Evolutionary conservation across 176 grass and related monocot species (phyloP), one percentile per base, ranked within the genome.

Genomic region (Secale cereale): DNA sequence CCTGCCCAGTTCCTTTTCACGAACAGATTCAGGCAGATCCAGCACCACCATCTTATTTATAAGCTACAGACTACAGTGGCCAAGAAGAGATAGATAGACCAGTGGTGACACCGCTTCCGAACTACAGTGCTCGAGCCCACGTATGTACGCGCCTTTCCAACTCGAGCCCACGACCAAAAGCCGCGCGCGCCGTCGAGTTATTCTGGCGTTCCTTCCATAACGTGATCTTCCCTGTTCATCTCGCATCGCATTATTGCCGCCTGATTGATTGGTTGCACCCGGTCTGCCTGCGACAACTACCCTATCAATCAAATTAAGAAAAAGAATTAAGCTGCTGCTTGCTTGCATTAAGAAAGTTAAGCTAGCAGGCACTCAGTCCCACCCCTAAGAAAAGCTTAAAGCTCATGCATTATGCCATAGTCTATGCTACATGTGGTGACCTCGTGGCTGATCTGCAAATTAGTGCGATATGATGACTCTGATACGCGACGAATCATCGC

Each of bases 401-500:
- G 73, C 32, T 56, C 32, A 27, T 59, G 78, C 78, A 66, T 81
- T 81, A 67, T 48, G 26, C 8, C 28, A 29, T 52, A 54, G 12
- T 68, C 26, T 46, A 54, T 23, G 14, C n/a, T 57, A 23, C 73
- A 64, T 64, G 86, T 65, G 66, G 74, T 88, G 75, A 74, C 26
- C 76, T 75, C 78, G 64, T 81, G 85, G 54, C n/a, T 65, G 30
- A 52, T 31, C 37, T 10, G 32, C 67, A 65, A 65, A 20, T 84
- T 79, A 57, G 76, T 79, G 76, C 41, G 75, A 73, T 65, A 84
- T 79, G 72, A 87, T 82, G 79, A 48, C n/a, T 45, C 27, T 31
- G 27, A 60, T 11, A 50, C 4, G 16, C 22, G 48, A 10, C 60
- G 10, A 70, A 78, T 78, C 54, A 65, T 56, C 54, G 5, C 66